A percentile compares a stretch with the other conserved stretches of the same genome.
These are phyloP conservation scores for Pseudogymnoascus pannorum DNA, from an alignment of 2,329 filamentous ascomycete genomes.

Conservation along the genomic window DNA sequence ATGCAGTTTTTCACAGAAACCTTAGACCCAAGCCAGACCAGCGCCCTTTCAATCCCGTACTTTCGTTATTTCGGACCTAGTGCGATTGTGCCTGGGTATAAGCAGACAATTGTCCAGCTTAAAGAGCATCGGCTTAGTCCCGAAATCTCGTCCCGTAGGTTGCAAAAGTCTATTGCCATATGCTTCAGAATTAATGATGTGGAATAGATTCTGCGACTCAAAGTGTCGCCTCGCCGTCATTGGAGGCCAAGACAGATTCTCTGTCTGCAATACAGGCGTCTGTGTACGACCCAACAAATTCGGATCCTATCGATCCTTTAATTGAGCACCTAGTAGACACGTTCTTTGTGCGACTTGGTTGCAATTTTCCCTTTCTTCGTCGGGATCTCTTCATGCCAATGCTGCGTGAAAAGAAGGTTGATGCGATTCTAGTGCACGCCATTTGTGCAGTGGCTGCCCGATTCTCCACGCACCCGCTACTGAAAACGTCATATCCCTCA, in stretches of 20 bases:
- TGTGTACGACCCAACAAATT: conserved; percentile 53
- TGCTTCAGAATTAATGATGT: neutral
- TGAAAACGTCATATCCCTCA: conserved; percentile 30
- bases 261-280: neutral
- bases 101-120: conserved; percentile 81
- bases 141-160: neutral
- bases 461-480: conserved; percentile 60
- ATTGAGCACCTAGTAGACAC: conserved; percentile 70
- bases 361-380: conserved; percentile 77
- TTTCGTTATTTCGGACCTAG: conserved; percentile 88
- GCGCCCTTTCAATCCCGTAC: conserved; percentile 66
- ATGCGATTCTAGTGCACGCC: conserved; percentile 78
- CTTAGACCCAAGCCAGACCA: neutral
- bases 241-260: neutral
- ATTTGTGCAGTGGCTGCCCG: conserved; percentile 76
- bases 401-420: conserved; percentile 71
- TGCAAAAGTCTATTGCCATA: neutral
- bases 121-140: conserved; percentile 19
- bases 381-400: conserved; percentile 64
- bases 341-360: conserved; percentile 76
- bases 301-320: conserved; percentile 62
- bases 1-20: neutral
- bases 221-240: neutral
- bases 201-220: neutral
- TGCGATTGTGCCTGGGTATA: conserved; percentile 84